Percentiles rank a stretch among this genome's conserved stretches.
Conservation (phyloP, 208 protist species). For the Acanthamoeba culbertsoni region DNA sequence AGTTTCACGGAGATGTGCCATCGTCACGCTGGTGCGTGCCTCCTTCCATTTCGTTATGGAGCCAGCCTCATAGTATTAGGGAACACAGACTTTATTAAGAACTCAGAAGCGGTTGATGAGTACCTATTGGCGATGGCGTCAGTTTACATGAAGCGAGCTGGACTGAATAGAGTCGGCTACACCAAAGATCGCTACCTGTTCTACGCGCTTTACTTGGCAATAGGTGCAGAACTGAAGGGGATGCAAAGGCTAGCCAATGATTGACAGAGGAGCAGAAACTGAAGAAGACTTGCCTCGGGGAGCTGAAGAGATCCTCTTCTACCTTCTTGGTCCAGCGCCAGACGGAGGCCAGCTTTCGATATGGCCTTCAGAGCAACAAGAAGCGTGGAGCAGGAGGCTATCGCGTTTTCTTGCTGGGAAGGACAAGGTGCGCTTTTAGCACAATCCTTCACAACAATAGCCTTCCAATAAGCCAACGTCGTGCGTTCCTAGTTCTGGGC, state of each 20-base stretch:
- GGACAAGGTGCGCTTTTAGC: not conserved
- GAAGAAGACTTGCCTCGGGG: not conserved
- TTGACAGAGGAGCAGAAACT: not conserved
- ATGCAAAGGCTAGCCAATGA: too few relatives aligned
- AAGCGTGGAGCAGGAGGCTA: not conserved
- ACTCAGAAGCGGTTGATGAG: not conserved
- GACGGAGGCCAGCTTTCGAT: not conserved
- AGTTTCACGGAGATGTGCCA: not conserved
- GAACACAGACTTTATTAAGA: not conserved
- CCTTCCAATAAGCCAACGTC: not conserved
- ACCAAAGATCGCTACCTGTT: slow-evolving; percentile 27
- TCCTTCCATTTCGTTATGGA: not conserved
- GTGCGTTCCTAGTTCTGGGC: not conserved
- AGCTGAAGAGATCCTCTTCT: not conserved
- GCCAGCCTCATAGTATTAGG: not conserved
- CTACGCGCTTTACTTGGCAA: not conserved
- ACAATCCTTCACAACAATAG: not conserved
- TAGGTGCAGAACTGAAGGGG: too few relatives aligned
- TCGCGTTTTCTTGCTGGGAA: not conserved
- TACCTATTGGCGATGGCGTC: not conserved
- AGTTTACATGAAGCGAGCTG: not conserved
- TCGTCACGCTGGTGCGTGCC: not conserved
- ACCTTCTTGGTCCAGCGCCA: not conserved
- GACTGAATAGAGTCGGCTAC: not conserved
- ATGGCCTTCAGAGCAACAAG: not conserved